Evolutionary conservation across 768 basidiomycete species (phyloP).

Genomic region (Stropharia rugosoannulata): DNA sequence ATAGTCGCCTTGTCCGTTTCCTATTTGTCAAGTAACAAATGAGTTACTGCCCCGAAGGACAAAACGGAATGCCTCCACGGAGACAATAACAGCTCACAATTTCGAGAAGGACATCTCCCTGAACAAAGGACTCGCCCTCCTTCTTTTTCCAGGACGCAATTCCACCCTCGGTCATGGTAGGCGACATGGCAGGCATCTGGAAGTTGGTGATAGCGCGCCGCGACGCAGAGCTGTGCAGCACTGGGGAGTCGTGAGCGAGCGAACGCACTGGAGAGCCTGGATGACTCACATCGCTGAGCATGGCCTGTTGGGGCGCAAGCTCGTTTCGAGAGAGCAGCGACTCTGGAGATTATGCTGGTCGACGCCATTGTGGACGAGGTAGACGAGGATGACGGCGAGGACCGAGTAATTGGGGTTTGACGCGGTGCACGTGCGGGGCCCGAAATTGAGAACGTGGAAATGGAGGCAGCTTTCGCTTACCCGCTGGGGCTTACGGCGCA

Average conservation of each 20-base stretch:
- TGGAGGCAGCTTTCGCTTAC: too few relatives aligned
- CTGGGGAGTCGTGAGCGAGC: conserved; percentile 26
- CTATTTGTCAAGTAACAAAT: conserved; percentile 34
- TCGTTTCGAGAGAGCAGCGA: neutral
- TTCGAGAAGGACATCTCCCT: conserved; percentile 88
- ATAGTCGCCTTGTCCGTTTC: conserved; percentile 96
- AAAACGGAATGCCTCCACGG: neutral
- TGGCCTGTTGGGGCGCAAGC: neutral
- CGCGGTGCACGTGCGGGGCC: neutral
- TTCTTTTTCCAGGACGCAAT: conserved; percentile 89
- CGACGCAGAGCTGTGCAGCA: conserved; percentile 45
- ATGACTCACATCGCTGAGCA: conserved; percentile 18
- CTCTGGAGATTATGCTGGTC: neutral
- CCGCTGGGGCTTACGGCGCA: too few relatives aligned
- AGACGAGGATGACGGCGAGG: neutral
- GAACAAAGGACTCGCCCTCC: conserved; percentile 75
- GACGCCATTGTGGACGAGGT: neutral
- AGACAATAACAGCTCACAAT: conserved; percentile 56
- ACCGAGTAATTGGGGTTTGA: neutral
- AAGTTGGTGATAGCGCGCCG: conserved; percentile 67
- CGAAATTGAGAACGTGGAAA: too few relatives aligned
- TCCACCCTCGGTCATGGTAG: conserved; percentile 95
- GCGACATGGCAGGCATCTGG: conserved; percentile 96
- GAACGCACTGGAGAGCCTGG: neutral
- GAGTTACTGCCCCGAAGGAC: neutral